phyloP scores from a whole-genome alignment of 306 rosid species.

The Potentilla sterilis region DNA sequence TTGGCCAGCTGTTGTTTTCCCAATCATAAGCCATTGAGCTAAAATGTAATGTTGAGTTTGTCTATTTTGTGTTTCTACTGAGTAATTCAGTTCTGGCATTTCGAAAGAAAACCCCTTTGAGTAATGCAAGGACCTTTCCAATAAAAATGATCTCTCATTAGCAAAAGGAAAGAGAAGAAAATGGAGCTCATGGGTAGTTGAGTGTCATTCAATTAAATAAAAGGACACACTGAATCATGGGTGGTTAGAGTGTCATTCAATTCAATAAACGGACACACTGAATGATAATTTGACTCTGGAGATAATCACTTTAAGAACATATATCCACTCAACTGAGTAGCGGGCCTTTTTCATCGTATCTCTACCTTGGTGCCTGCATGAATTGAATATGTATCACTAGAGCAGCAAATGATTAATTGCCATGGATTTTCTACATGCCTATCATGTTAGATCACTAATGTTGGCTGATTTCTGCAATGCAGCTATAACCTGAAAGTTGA shows the following conservation, averaged over 20 bases:
- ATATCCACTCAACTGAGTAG: background rate
- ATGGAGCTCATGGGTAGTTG: background rate
- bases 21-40: background rate
- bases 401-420: background rate
- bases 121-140: background rate
- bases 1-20: background rate
- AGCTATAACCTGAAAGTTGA: conserved; percentile 94
- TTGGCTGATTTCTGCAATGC: conserved; percentile 35
- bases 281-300: background rate
- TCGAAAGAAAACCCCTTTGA: background rate
- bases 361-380: background rate
- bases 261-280: background rate
- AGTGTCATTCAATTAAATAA: background rate
- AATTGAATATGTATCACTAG: background rate
- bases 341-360: background rate
- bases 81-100: background rate
- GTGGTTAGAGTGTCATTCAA: background rate
- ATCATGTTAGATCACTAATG: conserved; percentile 4
- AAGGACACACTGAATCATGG: background rate
- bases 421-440: background rate
- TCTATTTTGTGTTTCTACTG: background rate
- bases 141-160: background rate
- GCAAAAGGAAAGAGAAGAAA: background rate
- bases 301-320: background rate
- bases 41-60: background rate